phyloP scores from a whole-genome alignment of 2,329 filamentous ascomycete genomes.

The Alternaria sp. region DNA sequence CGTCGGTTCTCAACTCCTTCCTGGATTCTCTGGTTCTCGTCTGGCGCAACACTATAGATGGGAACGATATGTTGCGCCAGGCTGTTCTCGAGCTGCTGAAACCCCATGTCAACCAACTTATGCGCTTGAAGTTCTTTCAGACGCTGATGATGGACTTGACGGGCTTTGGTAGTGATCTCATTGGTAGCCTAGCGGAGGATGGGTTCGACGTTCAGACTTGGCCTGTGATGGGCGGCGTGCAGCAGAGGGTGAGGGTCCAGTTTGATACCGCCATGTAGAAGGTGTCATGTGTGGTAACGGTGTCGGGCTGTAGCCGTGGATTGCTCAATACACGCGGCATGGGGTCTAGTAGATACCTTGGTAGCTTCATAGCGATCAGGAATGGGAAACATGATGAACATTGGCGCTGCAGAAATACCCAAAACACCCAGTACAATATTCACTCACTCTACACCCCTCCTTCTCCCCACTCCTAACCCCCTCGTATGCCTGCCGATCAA shows the following conservation, averaged over 20 bases:
- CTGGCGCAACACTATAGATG: conserved; percentile 26
- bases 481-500: not conserved
- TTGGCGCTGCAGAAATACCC: not conserved
- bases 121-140: conserved; percentile 21
- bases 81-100: conserved; percentile 26
- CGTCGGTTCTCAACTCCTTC: conserved; percentile 13
- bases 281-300: no score
- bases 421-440: no score
- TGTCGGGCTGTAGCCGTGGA: not conserved
- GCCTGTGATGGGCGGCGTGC: not conserved
- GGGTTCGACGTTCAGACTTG: conserved; percentile 24
- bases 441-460: no score
- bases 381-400: not conserved
- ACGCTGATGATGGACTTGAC: conserved; percentile 19
- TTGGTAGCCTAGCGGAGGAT: conserved; percentile 23
- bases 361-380: not conserved
- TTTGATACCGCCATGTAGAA: not conserved
- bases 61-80: conserved; percentile 21
- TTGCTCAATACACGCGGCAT: not conserved
- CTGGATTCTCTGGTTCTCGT: conserved; percentile 30
- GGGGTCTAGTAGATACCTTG: not conserved
- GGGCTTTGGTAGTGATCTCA: conserved; percentile 21
- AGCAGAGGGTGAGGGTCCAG: not conserved
- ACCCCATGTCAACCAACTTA: conserved; percentile 14
- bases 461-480: not conserved